Conservation (phyloP, 768 basidiomycete species). For the Boletus rubescentipes region DNA sequence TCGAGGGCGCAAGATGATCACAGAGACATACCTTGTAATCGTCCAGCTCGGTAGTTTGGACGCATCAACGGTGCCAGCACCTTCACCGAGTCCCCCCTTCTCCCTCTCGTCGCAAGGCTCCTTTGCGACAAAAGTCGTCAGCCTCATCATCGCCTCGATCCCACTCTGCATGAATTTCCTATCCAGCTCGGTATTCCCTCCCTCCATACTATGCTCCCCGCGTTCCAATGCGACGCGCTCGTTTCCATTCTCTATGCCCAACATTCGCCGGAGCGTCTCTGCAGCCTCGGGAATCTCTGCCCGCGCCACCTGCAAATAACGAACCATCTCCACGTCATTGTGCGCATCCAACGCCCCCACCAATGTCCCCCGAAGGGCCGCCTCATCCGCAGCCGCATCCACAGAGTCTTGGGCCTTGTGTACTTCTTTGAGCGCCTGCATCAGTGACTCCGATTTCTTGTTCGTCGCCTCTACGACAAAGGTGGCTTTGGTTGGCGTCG, state of each 20-base stretch:
- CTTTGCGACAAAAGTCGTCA: conserved; percentile 40
- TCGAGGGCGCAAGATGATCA: not conserved
- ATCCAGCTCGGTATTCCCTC: conserved; percentile 33
- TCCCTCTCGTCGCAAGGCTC: not conserved
- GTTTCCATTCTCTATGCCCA: not conserved
- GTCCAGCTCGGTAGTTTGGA: conserved; percentile 66
- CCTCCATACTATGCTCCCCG: not conserved
- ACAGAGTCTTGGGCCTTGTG: conserved; percentile 23
- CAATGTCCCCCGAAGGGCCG: conserved; percentile 21
- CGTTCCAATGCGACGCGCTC: not conserved
- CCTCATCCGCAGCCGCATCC: conserved; percentile 24
- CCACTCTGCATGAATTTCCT: conserved; percentile 70
- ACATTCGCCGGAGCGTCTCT: conserved; percentile 22
- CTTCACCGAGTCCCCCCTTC: not conserved
- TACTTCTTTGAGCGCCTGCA: conserved; percentile 14
- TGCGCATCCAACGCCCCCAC: conserved; percentile 10
- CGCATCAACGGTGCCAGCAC: not conserved
- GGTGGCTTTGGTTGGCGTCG: conserved; percentile 10
- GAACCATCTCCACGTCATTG: conserved; percentile 23
- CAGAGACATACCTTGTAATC: conserved; percentile 53
- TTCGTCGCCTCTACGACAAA: not conserved
- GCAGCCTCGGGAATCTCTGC: conserved; percentile 26
- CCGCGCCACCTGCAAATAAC: conserved; percentile 20
- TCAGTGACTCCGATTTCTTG: not conserved
- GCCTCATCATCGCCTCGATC: conserved; percentile 65